These are phyloP conservation scores for Aristolochia fimbriata DNA, from an alignment of 164 flowering plant species.

Conservation along the genomic window DNA sequence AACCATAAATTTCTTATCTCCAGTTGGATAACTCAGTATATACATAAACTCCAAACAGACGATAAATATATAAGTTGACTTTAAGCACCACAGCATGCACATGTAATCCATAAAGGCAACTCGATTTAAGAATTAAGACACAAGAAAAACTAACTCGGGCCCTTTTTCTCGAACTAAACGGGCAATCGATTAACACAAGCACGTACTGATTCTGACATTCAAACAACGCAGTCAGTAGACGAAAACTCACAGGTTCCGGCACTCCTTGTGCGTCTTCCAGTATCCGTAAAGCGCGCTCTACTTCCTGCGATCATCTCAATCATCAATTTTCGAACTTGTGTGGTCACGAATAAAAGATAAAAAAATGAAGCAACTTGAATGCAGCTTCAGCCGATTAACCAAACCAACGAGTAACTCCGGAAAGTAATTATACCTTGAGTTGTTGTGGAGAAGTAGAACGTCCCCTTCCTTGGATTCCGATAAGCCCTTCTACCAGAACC, in stretches of 20 bases:
- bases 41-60: too few relatives aligned
- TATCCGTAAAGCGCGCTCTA: constrained; percentile 57
- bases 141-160: too few relatives aligned
- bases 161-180: too few relatives aligned
- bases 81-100: too few relatives aligned
- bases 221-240: neutral
- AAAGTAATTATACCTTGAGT: constrained; percentile 35
- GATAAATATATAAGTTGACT: too few relatives aligned
- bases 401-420: neutral
- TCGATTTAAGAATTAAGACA: too few relatives aligned
- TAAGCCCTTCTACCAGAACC: constrained; percentile 49
- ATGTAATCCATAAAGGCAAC: too few relatives aligned
- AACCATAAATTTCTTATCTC: neutral
- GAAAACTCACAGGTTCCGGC: constrained; percentile 53
- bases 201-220: too few relatives aligned
- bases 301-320: constrained; percentile 37
- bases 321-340: constrained; percentile 2
- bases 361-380: neutral
- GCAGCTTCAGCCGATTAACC: neutral
- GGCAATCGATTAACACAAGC: too few relatives aligned
- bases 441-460: constrained; percentile 73
- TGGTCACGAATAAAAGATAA: neutral
- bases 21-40: too few relatives aligned
- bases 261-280: constrained; percentile 64
- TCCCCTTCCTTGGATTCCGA: constrained; percentile 94